phyloP scores from a whole-genome alignment of 2,329 filamentous ascomycete species.

The Microdochium bolleyi region DNA sequence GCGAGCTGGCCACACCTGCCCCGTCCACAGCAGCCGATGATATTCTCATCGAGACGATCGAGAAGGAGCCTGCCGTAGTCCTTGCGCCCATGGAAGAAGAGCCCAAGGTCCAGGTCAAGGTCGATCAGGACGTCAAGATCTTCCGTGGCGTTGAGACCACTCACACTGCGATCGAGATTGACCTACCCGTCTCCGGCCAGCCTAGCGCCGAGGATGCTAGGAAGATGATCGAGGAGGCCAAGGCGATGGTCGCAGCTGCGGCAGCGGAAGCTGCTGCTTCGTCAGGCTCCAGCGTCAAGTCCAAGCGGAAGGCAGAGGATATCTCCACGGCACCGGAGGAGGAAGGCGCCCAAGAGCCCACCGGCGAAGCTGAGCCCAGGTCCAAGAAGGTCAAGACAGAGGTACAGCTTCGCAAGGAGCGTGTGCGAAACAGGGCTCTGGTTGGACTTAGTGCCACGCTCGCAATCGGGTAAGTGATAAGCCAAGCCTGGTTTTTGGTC shows the following conservation, averaged over 20 bases:
- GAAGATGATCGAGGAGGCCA: slow-evolving; percentile 78
- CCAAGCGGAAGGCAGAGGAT: slow-evolving; percentile 70
- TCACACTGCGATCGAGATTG: slow-evolving; percentile 66
- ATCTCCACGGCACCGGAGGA: slow-evolving; percentile 58
- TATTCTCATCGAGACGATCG: slow-evolving; percentile 35
- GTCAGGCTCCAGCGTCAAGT: slow-evolving; percentile 32
- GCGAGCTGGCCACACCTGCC: slow-evolving; percentile 38
- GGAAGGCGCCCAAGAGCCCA: slow-evolving; percentile 36
- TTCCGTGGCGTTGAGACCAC: slow-evolving; percentile 57
- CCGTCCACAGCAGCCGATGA: slow-evolving; percentile 31
- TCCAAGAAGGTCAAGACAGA: slow-evolving; percentile 78
- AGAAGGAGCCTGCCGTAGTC: slow-evolving; percentile 39
- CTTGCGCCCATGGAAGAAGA: slow-evolving; percentile 48
- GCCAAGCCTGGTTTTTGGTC: not conserved
- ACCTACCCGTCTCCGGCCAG: slow-evolving; percentile 63
- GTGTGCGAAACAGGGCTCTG: slow-evolving; percentile 76
- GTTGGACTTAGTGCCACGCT: slow-evolving; percentile 81
- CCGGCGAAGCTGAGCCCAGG: slow-evolving; percentile 10
- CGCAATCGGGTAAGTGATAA: slow-evolving; percentile 72
- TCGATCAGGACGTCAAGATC: slow-evolving; percentile 47
- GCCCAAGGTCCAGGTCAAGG: slow-evolving; percentile 58
- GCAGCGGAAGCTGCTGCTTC: slow-evolving; percentile 40
- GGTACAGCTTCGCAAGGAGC: slow-evolving; percentile 74
- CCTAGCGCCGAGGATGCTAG: slow-evolving; percentile 71
- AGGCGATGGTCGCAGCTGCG: slow-evolving; percentile 76